Base-by-base conservation (phyloP, 495 filamentous ascomycete genomes). In the Tetracladium marchalianum region DNA sequence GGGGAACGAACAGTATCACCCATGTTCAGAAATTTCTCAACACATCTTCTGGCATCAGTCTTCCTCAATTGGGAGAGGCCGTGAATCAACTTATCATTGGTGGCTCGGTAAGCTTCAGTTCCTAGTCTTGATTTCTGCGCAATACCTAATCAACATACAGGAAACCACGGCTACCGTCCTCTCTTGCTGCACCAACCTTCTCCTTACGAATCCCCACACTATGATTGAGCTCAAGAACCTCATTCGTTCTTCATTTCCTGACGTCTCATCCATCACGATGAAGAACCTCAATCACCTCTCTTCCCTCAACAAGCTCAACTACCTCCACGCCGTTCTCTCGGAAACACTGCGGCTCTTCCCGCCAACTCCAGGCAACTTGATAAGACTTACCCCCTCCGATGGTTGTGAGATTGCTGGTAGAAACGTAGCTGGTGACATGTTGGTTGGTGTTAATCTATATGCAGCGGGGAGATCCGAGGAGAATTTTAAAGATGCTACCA, bases 301-400 rank as follows among this genome's bases (percentile, higher is more conserved):
- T 11, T 65, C 57, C 24, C 69, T 77, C 12, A 57, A 55, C 38
- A 50, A 62, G 38, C 62, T 67, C 6, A 57, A 66, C 0, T 71
- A 68, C 22, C 66, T 85, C 2, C 67, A 66, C 39, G 72, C 76
- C 0, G 79, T 62, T 27, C 77, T 87, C 54, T 78, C 86, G 56
- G 85, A 89, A 52, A 68, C 75, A 1, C 72, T 88, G 65, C 75
- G 85, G 17, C 60, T 87, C 46, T 76, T 73, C 0, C 84, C 84
- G 15, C 72, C 82, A 0, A 77, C 85, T 4, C 66, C 71, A 16
- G 73, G 71, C 7, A 63, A 72, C 1, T 57, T 84, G 0, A 76
- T 76, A 1, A 75, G 83, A 33, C 66, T 73, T 46, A 80, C 85
- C 3, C 67, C 79, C 1, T 43, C 66, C 0, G 80, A 76, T 34